A percentile compares a stretch with the other conserved stretches of the same genome.
These are phyloP conservation scores for Elaeagnus macrophylla DNA, from an alignment of 306 rosid species.

Conservation along the genomic window DNA sequence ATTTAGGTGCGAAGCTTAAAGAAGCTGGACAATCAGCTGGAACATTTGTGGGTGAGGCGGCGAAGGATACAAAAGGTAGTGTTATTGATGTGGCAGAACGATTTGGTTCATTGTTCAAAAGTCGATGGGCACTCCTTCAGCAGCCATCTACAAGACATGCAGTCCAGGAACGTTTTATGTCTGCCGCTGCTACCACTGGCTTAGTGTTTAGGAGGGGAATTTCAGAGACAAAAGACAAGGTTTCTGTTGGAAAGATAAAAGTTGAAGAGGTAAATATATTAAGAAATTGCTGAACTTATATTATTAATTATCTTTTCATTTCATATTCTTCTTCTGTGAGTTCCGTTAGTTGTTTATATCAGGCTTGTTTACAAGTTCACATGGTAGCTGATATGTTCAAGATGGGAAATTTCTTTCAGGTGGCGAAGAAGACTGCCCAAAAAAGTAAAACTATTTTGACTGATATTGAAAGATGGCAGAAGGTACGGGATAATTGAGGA, in stretches of 20 bases:
- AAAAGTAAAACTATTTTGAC: conserved; percentile 77
- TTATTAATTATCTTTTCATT: not conserved
- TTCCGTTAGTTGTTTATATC: not conserved
- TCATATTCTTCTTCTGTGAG: not conserved
- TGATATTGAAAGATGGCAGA: conserved; percentile 97
- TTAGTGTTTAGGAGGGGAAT: conserved; percentile 65
- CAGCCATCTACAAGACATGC: conserved; percentile 87
- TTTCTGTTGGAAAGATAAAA: conserved; percentile 67
- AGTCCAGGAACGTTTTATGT: conserved; percentile 75
- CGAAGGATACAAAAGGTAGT: conserved; percentile 82
- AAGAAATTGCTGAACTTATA: not conserved
- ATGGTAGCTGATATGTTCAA: conserved; percentile 1
- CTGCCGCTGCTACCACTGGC: conserved; percentile 87
- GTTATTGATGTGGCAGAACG: conserved; percentile 70
- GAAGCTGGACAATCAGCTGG: conserved; percentile 91
- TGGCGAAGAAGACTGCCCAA: conserved; percentile 91
- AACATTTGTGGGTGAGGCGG: conserved; percentile 75
- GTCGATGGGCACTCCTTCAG: conserved; percentile 77
- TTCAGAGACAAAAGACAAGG: conserved; percentile 84
- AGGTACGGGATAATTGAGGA: conserved; percentile 38
- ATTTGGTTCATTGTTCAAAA: conserved; percentile 67
- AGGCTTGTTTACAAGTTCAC: not conserved
- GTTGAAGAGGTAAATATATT: conserved; percentile 76
- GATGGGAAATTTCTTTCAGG: conserved; percentile 40
- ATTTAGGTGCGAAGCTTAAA: conserved; percentile 73